phyloP scores from a whole-genome alignment of 2,329 filamentous ascomycete genomes.

The Trichoderma sp. region DNA sequence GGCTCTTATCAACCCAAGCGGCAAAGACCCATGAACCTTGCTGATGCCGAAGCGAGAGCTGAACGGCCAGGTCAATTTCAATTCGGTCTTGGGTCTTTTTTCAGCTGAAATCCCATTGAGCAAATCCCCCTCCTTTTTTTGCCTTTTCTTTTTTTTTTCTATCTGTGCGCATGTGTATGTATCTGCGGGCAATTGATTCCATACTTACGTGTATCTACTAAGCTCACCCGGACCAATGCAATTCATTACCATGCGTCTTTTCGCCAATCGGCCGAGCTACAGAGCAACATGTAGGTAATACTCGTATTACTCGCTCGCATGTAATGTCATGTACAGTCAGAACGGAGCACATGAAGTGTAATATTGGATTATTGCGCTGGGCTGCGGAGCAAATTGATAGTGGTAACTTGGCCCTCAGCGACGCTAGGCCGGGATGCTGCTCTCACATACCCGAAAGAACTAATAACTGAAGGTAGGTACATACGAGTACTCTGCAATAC shows the following conservation, averaged over 20 bases:
- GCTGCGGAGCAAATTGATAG: background rate
- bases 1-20: slow-evolving; percentile 16
- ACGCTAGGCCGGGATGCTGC: background rate
- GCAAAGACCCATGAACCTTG: background rate
- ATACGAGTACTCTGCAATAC: slow-evolving; percentile 1
- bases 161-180: background rate
- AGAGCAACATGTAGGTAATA: background rate
- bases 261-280: background rate
- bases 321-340: background rate
- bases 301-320: background rate
- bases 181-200: background rate
- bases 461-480: background rate
- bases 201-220: background rate
- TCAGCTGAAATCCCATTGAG: background rate
- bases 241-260: background rate
- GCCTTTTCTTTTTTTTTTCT: background rate
- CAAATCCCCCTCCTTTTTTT: background rate
- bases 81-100: background rate
- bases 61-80: background rate
- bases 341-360: background rate
- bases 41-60: slow-evolving; percentile 2
- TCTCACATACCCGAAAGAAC: background rate
- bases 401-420: background rate
- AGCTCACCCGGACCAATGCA: background rate
- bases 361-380: background rate